Evolutionary conservation across 805 yeast species (phyloP), one percentile per base, ranked within the genome.

Genomic region (Clavispora vitiphila): DNA sequence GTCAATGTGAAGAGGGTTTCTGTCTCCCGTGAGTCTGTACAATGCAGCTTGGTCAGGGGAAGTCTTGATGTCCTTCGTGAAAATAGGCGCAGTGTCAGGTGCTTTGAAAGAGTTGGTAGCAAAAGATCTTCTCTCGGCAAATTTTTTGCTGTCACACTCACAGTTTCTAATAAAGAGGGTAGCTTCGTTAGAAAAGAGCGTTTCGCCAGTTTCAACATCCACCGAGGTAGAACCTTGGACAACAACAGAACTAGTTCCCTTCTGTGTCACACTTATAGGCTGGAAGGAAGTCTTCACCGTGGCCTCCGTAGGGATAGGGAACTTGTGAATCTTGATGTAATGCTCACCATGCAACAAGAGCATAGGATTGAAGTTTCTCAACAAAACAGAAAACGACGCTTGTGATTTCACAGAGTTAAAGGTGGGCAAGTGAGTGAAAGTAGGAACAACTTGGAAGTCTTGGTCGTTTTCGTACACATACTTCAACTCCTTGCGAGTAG

Each of bases 291-390:
- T 85, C 41, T 65, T 72, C 34, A 89, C 62, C 2, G 65, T 60
- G 3, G 82, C 95, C 47, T 76, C 72, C 1, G 85, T 77, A 47
- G 96, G 95, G 43, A 91, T 72, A 43, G 95, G 93, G 71, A 76
- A 81, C 61, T 81, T 77, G 49, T 74, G 73, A 48, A 91, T 62
- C 64, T 80, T 88, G 54, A 90, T 71, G 65, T 85, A 91, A 63
- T 91, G 97, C 68, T 91, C 99, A 45, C 98, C 99, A 62, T 91
- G 98, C 53, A 91, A 76, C 57, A 91, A 74, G 65, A 83, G 74
- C 79, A 88, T 83, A 46, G 93, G 96, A 65, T 87, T 86, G 74
- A 87, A 91, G 67, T 86, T 81, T 44, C 81, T 84, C 53, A 91
- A 80, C 34, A 82, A 62, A 44, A 73, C 69, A 46, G 75, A 68